Conservation (phyloP, 495 filamentous ascomycete genomes). For the Talaromyces trachyspermus region DNA sequence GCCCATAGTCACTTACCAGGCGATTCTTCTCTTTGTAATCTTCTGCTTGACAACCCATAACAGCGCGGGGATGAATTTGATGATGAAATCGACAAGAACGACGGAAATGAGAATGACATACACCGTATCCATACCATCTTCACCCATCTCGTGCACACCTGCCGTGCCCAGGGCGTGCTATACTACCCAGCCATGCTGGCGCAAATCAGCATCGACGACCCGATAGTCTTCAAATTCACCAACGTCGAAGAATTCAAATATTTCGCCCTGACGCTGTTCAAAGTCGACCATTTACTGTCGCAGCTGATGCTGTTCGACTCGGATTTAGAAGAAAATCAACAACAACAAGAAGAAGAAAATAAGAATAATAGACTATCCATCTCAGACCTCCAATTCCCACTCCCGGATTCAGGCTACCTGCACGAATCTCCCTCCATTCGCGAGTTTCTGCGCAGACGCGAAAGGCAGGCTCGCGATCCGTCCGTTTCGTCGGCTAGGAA, state of each 20-base stretch:
- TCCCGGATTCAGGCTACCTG: neutral
- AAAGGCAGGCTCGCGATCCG: constrained; percentile 5
- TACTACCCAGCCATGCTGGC: constrained; percentile 6
- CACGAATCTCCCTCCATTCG: neutral
- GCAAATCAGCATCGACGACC: constrained; percentile 1
- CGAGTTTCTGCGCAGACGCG: constrained; percentile 1
- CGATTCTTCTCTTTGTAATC: constrained; percentile 5
- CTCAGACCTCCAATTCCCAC: constrained; percentile 4
- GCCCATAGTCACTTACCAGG: constrained; percentile 7
- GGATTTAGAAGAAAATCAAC: neutral
- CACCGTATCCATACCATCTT: constrained; percentile 3
- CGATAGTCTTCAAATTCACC: neutral
- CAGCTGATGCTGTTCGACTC: neutral
- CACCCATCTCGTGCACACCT: constrained; percentile 4
- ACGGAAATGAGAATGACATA: neutral
- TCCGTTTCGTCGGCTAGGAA: neutral
- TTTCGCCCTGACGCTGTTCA: constrained; percentile 2
- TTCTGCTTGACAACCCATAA: neutral
- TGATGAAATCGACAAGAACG: neutral
- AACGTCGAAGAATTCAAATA: constrained; percentile 6
- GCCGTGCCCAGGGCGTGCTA: constrained; percentile 2
- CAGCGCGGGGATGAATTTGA: no score
- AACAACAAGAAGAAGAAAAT: neutral
- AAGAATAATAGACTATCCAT: neutral
- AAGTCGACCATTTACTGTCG: neutral